These are phyloP conservation scores for Pyrrhoderma noxium DNA, from an alignment of 1,284 basidiomycete genomes.

Conservation along the genomic window DNA sequence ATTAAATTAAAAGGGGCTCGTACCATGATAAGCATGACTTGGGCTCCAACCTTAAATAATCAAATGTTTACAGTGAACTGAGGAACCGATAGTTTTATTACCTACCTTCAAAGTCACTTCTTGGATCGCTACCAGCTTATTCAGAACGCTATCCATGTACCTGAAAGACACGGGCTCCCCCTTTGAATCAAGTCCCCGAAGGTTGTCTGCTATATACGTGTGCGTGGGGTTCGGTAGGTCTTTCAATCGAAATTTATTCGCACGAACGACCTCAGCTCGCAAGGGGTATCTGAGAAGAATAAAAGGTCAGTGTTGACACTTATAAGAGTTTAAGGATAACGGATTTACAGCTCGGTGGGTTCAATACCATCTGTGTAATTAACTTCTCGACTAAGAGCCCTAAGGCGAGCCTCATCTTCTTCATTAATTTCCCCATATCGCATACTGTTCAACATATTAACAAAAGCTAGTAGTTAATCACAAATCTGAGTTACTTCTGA, in stretches of 20 bases:
- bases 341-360: slow-evolving; percentile 70
- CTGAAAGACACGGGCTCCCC: slow-evolving; percentile 19
- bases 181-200: slow-evolving; percentile 25
- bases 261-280: slow-evolving; percentile 72
- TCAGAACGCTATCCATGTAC: slow-evolving; percentile 24
- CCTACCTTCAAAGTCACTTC: slow-evolving; percentile 27
- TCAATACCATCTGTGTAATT: slow-evolving; percentile 65
- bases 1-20: not conserved
- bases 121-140: slow-evolving; percentile 24
- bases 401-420: slow-evolving; percentile 49
- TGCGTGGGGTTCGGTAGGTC: slow-evolving; percentile 26
- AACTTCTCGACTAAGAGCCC: slow-evolving; percentile 51
- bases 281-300: slow-evolving; percentile 69
- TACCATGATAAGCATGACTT: slow-evolving; percentile 69
- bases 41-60: slow-evolving; percentile 42
- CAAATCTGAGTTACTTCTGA: not conserved
- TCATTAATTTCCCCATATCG: slow-evolving; percentile 46
- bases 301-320: too few species aligned
- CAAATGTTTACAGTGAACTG: slow-evolving; percentile 19
- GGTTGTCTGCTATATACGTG: slow-evolving; percentile 33
- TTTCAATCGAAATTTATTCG: slow-evolving; percentile 44
- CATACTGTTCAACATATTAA: slow-evolving; percentile 71
- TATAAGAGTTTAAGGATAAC: slow-evolving; percentile 3
- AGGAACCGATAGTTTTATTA: slow-evolving; percentile 31
- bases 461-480: slow-evolving; percentile 47